phyloP scores from a whole-genome alignment of 495 filamentous ascomycete genomes.

The Tetracladium setigerum region DNA sequence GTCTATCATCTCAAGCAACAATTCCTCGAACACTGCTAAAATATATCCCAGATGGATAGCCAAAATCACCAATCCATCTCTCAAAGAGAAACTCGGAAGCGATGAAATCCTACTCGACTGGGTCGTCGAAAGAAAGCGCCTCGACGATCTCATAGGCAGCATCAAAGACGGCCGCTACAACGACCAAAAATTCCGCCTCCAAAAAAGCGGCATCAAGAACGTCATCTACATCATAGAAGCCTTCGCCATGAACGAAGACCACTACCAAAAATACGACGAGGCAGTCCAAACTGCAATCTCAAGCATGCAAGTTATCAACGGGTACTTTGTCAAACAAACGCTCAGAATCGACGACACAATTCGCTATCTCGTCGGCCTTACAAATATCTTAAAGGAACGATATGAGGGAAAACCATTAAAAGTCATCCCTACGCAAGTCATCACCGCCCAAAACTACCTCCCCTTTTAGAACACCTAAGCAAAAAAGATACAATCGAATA shows the following conservation, averaged over 20 bases:
- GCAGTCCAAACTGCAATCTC: conserved; percentile 66
- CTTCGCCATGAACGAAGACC: conserved; percentile 42
- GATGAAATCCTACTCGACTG: conserved; percentile 74
- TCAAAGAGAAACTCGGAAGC: conserved; percentile 48
- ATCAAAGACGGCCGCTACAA: conserved; percentile 81
- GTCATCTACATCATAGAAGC: conserved; percentile 81
- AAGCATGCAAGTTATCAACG: conserved; percentile 74
- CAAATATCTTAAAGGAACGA: conserved; percentile 53
- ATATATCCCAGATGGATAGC: conserved; percentile 54
- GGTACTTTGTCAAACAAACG: conserved; percentile 76
- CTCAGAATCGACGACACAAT: conserved; percentile 74
- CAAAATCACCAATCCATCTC: conserved; percentile 51
- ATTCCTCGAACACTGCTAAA: too few species aligned
- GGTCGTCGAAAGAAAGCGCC: conserved; percentile 75
- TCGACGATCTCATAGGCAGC: conserved; percentile 71
- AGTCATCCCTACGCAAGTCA: conserved; percentile 56
- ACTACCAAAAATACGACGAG: conserved; percentile 50
- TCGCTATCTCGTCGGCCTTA: conserved; percentile 70
- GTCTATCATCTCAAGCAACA: too few species aligned
- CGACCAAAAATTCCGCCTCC: conserved; percentile 79
- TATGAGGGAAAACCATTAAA: conserved; percentile 48
- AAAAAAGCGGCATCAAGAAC: conserved; percentile 62
- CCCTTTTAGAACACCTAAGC: conserved; percentile 49
- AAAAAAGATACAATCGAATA: conserved; percentile 38
- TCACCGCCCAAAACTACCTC: conserved; percentile 67